phyloP scores from a whole-genome alignment of 371 early-diverging fungal species.

The Racocetra persica region DNA sequence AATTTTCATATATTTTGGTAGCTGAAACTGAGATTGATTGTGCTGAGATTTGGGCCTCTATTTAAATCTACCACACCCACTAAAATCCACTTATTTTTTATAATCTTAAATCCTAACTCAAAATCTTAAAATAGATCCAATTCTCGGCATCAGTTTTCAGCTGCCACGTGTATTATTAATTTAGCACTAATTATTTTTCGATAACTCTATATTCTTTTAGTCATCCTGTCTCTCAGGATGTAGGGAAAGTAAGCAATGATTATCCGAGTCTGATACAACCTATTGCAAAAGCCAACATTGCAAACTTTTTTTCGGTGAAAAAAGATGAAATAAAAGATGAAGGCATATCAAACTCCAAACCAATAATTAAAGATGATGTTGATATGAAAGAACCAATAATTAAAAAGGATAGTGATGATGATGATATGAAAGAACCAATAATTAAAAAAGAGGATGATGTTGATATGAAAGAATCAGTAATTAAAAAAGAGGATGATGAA shows the following conservation, averaged over 20 bases:
- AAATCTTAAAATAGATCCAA: too few relatives aligned
- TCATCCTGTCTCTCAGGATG: conserved; percentile 54
- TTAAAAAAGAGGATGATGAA: conserved; percentile 1
- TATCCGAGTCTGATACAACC: conserved; percentile 57
- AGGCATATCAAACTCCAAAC: too few relatives aligned
- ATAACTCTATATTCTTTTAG: background rate
- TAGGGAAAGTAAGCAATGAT: conserved; percentile 59
- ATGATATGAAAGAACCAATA: background rate
- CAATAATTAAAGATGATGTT: background rate
- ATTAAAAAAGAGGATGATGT: background rate
- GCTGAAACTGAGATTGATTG: too few relatives aligned
- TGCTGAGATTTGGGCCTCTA: too few relatives aligned
- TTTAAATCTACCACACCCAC: too few relatives aligned
- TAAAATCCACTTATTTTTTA: background rate
- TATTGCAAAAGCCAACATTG: conserved; percentile 37
- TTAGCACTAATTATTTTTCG: background rate
- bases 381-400: background rate
- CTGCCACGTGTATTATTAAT: background rate
- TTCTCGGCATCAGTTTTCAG: too few relatives aligned
- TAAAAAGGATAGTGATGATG: background rate
- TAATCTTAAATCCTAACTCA: too few relatives aligned
- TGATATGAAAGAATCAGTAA: background rate
- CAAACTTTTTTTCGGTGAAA: background rate
- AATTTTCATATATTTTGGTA: background rate
- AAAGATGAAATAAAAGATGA: background rate